Evolutionary conservation across 2,329 filamentous ascomycete species (phyloP), one percentile per base, ranked within the genome.

Genomic region (Sclerotinia trifoliorum): DNA sequence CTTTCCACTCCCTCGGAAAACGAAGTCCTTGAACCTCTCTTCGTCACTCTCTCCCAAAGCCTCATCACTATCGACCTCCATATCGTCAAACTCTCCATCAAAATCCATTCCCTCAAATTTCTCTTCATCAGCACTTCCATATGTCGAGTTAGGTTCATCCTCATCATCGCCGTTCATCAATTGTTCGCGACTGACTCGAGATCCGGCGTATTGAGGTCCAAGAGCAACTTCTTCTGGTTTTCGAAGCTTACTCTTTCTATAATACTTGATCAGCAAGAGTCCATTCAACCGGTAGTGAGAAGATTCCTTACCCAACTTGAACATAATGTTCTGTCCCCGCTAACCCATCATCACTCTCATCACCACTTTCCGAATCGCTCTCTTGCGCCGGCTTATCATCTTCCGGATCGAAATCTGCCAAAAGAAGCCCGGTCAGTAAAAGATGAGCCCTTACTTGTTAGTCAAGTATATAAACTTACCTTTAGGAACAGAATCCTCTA

Each of bases 281-380:
- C 29, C 6, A 48, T 29, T 29, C 64, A 35, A 8, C 13, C 35
- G 42, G 24, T 2, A 62, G 35, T 55, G 6, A 13, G 35, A 60
- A 61, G 71, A 29, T 29, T 52, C 65, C 82, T 67, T 81, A 90
- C 84, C 89, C 90, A 44, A 97, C 92, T 65, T 85, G 80, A 55
- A 91, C 85, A 77, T 98, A 98, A 78, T 98, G 94, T 75, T 97
- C 94, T 44, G 94, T 90, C 26, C 90, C 93, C 15, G 84, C 83
- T 70, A 85, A 80, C 15, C 78, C 81, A 73, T 84, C 83, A 39
- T 84, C 81, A 6, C 83, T 86, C 63, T 82, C 84, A 55, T 78
- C 83, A 55, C 81, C 82, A 58, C 85, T 86, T 49, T 73, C 72
- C 8, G 73, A 74, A 39, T 75, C 73, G 60, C 73, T 76, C 17